These are phyloP conservation scores for Lenwebbia sp. DNA, from an alignment of 345 rosid genomes.

Conservation along the genomic window DNA sequence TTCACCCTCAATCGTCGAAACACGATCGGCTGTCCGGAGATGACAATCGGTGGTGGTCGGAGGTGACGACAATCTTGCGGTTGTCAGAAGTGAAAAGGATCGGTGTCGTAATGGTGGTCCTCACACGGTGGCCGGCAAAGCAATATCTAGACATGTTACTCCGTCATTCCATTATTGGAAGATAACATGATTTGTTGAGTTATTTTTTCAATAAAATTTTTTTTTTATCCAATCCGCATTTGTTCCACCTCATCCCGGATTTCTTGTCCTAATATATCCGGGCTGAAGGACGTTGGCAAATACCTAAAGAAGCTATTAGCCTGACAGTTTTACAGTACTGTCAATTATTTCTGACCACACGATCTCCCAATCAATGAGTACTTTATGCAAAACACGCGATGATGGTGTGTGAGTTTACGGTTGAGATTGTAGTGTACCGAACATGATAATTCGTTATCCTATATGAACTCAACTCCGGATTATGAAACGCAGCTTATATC, in stretches of 20 bases:
- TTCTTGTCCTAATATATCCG: background rate
- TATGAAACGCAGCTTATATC: background rate
- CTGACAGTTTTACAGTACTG: too few species aligned
- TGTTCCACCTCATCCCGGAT: too few species aligned
- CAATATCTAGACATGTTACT: background rate
- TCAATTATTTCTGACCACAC: too few species aligned
- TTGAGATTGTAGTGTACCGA: too few species aligned
- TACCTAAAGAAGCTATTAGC: background rate
- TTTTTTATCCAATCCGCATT: too few species aligned
- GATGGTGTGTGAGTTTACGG: too few species aligned
- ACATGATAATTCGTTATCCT: background rate
- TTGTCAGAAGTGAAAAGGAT: background rate
- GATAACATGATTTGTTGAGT: too few species aligned
- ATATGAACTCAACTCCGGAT: background rate
- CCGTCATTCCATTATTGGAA: too few species aligned
- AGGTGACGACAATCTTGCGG: accelerated
- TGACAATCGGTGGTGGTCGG: accelerated
- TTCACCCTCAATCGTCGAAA: background rate
- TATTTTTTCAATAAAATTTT: too few species aligned
- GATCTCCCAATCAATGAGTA: too few species aligned
- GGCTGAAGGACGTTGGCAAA: background rate
- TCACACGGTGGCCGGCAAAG: background rate
- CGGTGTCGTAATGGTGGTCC: background rate
- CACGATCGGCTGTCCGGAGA: background rate
- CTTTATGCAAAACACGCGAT: too few species aligned